Evolutionary conservation across 768 basidiomycete species (phyloP).

Genomic region (Leccinum incarnatum): DNA sequence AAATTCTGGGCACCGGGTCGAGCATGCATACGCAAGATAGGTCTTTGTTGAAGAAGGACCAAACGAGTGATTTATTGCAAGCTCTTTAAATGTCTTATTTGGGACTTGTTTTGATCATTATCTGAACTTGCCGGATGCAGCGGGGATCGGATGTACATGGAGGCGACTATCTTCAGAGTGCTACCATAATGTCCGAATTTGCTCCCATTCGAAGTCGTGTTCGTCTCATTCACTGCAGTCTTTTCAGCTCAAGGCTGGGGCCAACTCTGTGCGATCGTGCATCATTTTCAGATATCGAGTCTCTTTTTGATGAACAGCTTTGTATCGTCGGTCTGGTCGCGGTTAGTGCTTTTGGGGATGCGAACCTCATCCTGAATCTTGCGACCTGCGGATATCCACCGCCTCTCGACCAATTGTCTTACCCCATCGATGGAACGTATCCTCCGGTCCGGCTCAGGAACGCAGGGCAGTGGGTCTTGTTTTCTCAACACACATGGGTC

Average conservation of each 20-base stretch:
- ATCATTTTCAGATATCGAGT: background rate
- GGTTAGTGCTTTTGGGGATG: conserved; percentile 59
- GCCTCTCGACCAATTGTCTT: background rate
- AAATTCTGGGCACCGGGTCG: background rate
- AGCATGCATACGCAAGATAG: background rate
- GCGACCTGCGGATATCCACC: background rate
- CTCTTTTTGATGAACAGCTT: background rate
- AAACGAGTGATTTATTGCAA: conserved; percentile 60
- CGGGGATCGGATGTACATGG: conserved; percentile 72
- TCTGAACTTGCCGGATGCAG: conserved; percentile 37
- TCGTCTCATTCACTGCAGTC: conserved; percentile 84
- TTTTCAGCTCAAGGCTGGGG: conserved; percentile 88
- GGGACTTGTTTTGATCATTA: background rate
- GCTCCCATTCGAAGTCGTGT: conserved; percentile 74
- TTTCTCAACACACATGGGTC: too few relatives aligned
- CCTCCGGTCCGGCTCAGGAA: too few relatives aligned
- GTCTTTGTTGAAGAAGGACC: background rate
- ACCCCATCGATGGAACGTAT: background rate
- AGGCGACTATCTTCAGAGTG: conserved; percentile 80
- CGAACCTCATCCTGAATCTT: conserved; percentile 18
- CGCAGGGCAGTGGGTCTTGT: too few relatives aligned
- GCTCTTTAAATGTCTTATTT: conserved; percentile 8
- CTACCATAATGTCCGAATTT: conserved; percentile 89
- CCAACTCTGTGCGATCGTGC: conserved; percentile 55
- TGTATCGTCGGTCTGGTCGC: conserved; percentile 63